A percentile compares a stretch with the other conserved stretches of the same genome.
Evolutionary conservation across 129 eudicot species (phyloP).

Genomic region (Rutidosis leptorrhynchoides): DNA sequence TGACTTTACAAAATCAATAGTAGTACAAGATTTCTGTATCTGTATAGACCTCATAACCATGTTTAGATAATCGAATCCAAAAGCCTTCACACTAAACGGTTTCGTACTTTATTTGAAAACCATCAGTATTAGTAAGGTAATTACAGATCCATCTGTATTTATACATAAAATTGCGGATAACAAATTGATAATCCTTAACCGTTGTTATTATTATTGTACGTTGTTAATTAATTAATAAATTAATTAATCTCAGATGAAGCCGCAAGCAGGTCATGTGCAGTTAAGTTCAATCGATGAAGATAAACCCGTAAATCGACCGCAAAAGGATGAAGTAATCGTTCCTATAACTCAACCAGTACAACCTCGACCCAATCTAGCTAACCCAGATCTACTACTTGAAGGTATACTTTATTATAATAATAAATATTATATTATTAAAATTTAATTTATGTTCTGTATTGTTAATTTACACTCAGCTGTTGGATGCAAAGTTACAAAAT

Average conservation of each 20-base stretch:
- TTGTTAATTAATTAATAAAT: neutral
- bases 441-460: neutral
- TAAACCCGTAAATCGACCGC: conserved; percentile 19
- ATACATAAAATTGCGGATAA: neutral
- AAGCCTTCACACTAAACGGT: neutral
- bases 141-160: neutral
- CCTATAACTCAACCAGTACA: neutral
- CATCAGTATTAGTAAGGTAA: neutral
- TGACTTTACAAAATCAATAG: too few relatives aligned
- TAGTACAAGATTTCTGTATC: too few relatives aligned
- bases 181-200: neutral
- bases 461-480: neutral
- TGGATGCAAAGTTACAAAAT: neutral
- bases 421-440: neutral
- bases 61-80: neutral
- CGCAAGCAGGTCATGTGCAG: conserved; percentile 18
- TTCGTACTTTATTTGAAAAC: neutral
- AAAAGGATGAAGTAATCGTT: conserved; percentile 20
- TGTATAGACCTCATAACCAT: too few relatives aligned
- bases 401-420: neutral
- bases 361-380: conserved; percentile 12
- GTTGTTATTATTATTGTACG: neutral
- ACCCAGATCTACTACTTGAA: conserved; percentile 9
- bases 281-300: conserved; percentile 29
- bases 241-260: conserved; percentile 18